Evolutionary conservation across 2,329 filamentous ascomycete species (phyloP).

Genomic region (Neurospora sp.): DNA sequence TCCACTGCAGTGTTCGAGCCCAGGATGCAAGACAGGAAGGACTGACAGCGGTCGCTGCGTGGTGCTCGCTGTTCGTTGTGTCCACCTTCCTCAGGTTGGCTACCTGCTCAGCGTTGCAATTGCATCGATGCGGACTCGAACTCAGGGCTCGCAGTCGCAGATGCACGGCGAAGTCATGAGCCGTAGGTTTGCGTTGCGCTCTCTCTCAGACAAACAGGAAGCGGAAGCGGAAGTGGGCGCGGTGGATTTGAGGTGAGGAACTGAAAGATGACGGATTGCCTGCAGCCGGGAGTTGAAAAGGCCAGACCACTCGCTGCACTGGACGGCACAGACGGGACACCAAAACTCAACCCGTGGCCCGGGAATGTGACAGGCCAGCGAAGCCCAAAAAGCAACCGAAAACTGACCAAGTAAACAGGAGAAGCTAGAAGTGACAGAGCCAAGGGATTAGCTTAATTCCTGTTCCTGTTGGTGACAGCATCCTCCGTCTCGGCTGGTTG

Average conservation of each 20-base stretch:
- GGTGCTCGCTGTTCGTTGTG: conserved; percentile 3
- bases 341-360: background rate
- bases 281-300: background rate
- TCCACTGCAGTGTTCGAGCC: background rate
- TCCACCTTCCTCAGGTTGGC: conserved; percentile 1
- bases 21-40: conserved; percentile 1
- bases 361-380: background rate
- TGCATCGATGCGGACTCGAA: conserved; percentile 12
- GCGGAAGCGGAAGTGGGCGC: background rate
- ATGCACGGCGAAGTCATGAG: background rate
- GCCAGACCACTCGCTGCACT: background rate
- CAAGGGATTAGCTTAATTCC: background rate
- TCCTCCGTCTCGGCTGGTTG: background rate
- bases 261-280: background rate
- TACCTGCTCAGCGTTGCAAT: conserved; percentile 15
- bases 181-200: background rate
- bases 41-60: conserved; percentile 5
- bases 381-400: background rate
- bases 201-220: background rate
- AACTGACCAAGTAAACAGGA: background rate
- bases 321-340: background rate
- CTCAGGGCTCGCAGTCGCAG: background rate
- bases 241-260: background rate
- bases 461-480: background rate
- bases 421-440: background rate